Base-by-base conservation (phyloP, 2,329 filamentous ascomycete species). In the Fusarium fujikuroi region DNA sequence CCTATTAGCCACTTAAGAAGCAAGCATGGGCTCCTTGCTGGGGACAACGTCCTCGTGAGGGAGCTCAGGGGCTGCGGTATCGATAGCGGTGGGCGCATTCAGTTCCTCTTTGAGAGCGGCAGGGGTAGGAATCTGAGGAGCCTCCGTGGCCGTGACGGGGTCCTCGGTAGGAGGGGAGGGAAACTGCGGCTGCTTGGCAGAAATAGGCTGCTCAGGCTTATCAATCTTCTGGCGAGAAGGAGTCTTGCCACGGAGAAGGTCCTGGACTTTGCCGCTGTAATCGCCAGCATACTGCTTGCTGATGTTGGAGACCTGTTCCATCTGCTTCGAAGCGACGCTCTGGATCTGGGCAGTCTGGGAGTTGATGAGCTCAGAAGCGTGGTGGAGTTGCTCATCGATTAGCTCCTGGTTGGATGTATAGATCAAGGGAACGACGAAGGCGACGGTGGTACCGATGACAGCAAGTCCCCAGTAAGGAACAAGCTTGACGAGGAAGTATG, bases 401-500 rank as follows among this genome's bases (percentile, higher is more conserved):
- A 92, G 81, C 83, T 92, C 91, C 84, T 92, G 86, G 87, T 93
- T 93, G 77, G 86, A 86, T 75, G 86, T 87, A 83, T 93, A 93
- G 79, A 92, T 77, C 59, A 92, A 85, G 36, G 91, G 91, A 18
- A 84, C 85, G 66, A 91, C 84, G 84, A 93, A 93, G 66, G 87
- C 78, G 56, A 89, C 80, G 18, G 89, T 89, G 66, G 89, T 89
- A 72, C 83, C 84, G 75, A 92, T 85, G 72, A 93, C 82, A 52
- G 89, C 84, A 72, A 93, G 87, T 40, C 89, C 90, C 91, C 91
- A 93, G 85, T 91, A 88, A 40, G 91, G 91, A 53, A 93, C 87
- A 69, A 92, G 84, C 85, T 92, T 93, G 82, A 91, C 87, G 43
- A 93, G 85, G 81, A 87, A 90, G 84, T 92, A 92, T 30, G 90